These are phyloP conservation scores for Aspergillus neotritici DNA, from an alignment of 2,329 filamentous ascomycete species.

Conservation along the genomic window DNA sequence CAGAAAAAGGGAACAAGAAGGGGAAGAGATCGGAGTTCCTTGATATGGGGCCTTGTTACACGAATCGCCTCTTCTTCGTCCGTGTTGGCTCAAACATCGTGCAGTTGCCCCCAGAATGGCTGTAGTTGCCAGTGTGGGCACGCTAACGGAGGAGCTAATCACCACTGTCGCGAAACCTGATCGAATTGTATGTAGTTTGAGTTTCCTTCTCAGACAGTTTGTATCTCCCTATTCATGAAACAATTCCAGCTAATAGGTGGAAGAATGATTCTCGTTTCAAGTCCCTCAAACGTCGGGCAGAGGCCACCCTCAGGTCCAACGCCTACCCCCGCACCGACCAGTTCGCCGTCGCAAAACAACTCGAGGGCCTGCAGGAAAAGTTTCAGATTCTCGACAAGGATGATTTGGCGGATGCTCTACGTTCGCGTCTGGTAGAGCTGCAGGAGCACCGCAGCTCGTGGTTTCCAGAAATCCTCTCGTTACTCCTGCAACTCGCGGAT, in stretches of 20 bases:
- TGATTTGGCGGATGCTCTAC: conserved; percentile 66
- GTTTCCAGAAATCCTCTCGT: conserved; percentile 71
- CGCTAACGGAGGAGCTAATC: conserved; percentile 66
- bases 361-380: conserved; percentile 76
- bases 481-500: conserved; percentile 77
- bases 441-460: conserved; percentile 53
- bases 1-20: no score
- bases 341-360: conserved; percentile 61
- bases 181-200: conserved; percentile 41
- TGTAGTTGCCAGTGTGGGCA: conserved; percentile 59
- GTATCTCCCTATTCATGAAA: neutral
- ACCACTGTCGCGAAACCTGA: conserved; percentile 51
- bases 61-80: neutral
- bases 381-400: conserved; percentile 77
- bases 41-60: neutral
- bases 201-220: conserved; percentile 1
- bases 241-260: neutral
- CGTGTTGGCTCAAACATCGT: neutral
- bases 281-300: conserved; percentile 26
- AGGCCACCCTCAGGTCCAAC: conserved; percentile 32
- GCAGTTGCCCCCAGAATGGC: conserved; percentile 52
- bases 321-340: conserved; percentile 65
- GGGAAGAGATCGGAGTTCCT: no score
- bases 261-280: conserved; percentile 28
- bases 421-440: conserved; percentile 55